Percentiles rank a stretch among this genome's conserved stretches.
Evolutionary conservation across 1,139 yeast species (phyloP).

Genomic region (Chernovozyma aurita): DNA sequence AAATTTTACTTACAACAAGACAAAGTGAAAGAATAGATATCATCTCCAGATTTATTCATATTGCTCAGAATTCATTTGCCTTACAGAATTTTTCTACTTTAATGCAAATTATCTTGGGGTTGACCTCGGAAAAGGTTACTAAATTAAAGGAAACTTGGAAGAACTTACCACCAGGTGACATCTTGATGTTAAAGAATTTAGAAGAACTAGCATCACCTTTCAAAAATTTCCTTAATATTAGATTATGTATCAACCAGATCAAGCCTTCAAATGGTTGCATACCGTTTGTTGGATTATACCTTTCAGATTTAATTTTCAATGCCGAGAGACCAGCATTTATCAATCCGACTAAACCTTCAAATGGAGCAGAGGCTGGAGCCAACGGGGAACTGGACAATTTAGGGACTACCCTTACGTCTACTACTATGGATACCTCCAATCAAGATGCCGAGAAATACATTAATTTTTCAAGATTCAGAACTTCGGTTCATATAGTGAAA

Average conservation of each 20-base stretch:
- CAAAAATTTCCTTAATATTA: slow-evolving; percentile 59
- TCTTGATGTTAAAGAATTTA: slow-evolving; percentile 60
- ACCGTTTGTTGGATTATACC: slow-evolving; percentile 83
- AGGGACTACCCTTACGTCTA: not conserved
- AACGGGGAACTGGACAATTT: slow-evolving; percentile 11
- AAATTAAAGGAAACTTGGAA: slow-evolving; percentile 73
- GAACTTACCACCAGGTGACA: slow-evolving; percentile 49
- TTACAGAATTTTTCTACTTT: slow-evolving; percentile 81
- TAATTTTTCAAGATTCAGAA: slow-evolving; percentile 75
- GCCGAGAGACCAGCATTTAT: slow-evolving; percentile 60
- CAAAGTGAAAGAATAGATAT: slow-evolving; percentile 59
- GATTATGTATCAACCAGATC: slow-evolving; percentile 57
- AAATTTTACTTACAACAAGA: slow-evolving; percentile 65
- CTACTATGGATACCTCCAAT: not conserved
- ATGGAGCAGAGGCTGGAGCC: slow-evolving; percentile 10
- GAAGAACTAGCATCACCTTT: slow-evolving; percentile 63
- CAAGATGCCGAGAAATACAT: slow-evolving; percentile 40
- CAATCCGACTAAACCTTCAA: slow-evolving; percentile 11
- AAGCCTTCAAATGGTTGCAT: slow-evolving; percentile 77
- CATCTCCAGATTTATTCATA: slow-evolving; percentile 75
- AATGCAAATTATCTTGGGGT: slow-evolving; percentile 81
- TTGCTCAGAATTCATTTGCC: slow-evolving; percentile 70
- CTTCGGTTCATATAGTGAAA: slow-evolving; percentile 74
- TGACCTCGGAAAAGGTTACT: slow-evolving; percentile 67
- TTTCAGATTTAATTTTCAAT: slow-evolving; percentile 79